Conservation (phyloP, 257 asterid genomes). For the Pogostemon cablin region DNA sequence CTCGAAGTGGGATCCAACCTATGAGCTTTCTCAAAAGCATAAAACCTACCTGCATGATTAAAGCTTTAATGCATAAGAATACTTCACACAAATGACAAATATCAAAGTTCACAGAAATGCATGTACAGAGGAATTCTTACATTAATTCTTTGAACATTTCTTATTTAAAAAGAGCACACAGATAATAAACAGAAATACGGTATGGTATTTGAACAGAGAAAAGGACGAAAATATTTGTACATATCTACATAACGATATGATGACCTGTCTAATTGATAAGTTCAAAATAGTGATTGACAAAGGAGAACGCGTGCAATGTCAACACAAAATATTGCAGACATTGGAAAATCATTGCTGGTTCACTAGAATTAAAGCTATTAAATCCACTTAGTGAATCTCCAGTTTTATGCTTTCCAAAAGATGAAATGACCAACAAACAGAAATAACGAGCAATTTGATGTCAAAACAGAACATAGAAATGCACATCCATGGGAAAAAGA, state of each 20-base stretch:
- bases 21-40: constrained; percentile 98
- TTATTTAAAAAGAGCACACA: background rate
- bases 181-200: background rate
- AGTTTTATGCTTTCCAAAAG: constrained; percentile 12
- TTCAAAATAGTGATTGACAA: constrained; percentile 16
- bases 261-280: background rate
- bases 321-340: background rate
- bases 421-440: constrained; percentile 6
- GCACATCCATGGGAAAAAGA: background rate
- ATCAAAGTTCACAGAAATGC: background rate
- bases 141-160: constrained; percentile 8
- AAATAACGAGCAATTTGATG: background rate
- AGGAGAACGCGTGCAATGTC: background rate
- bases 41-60: constrained; percentile 79
- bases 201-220: constrained; percentile 8
- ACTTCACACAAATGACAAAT: constrained; percentile 19
- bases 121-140: constrained; percentile 15
- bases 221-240: background rate
- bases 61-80: constrained; percentile 28
- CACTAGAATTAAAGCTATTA: background rate
- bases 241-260: background rate
- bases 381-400: background rate
- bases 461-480: constrained; percentile 23
- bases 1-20: constrained; percentile 93
- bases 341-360: background rate